Base-by-base conservation (phyloP, 129 eudicot genomes). In the Escallonia rubra region DNA sequence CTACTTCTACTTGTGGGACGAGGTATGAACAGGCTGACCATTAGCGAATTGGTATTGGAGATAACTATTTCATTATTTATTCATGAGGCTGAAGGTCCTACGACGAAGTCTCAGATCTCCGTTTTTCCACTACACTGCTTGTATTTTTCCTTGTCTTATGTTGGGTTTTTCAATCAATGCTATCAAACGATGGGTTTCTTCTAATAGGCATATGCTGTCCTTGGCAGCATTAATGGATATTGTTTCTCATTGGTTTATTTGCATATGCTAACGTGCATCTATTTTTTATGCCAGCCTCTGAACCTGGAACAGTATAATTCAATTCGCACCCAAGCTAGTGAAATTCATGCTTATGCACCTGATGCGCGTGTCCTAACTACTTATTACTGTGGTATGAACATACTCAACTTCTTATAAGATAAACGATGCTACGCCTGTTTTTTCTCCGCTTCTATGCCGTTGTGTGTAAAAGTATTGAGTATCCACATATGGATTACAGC, bases 281-380 rank as follows among this genome's bases (percentile, higher is more conserved):
- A 45, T 81, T 64, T 43, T 61, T 62, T 69, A 23, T 79, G 70
- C 64, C 83, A 93, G 98, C 98, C 98, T 14, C 84, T 93, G 61
- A 89, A 89, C 71, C 71, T 84, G 65, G 95, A 93, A 66, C 98
- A 89, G 46, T 93, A 86, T 43, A 83, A 89, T 71, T 86, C 90
- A 61, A 73, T 93, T 58, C 91, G 98, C 57, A 79, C 54, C 76
- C 88, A 86, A 84, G 98, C 98, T 57, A 86, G 87, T 78, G 98
- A 89, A 67, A 89, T 93, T 74, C 95, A 84, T 77, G 88, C 86
- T 49, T 89, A 93, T 64, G 96, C 98, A 65, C 91, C 96, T 11
- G 98, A 89, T 86, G 96, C 98, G 9, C 98, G 98, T 73, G 89
- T 93, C 63, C 79, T 93, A 74, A 93, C 98, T 47, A 93, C 98